These are phyloP conservation scores for Murraya paniculata DNA, from an alignment of 345 rosid genomes.

Conservation along the genomic window DNA sequence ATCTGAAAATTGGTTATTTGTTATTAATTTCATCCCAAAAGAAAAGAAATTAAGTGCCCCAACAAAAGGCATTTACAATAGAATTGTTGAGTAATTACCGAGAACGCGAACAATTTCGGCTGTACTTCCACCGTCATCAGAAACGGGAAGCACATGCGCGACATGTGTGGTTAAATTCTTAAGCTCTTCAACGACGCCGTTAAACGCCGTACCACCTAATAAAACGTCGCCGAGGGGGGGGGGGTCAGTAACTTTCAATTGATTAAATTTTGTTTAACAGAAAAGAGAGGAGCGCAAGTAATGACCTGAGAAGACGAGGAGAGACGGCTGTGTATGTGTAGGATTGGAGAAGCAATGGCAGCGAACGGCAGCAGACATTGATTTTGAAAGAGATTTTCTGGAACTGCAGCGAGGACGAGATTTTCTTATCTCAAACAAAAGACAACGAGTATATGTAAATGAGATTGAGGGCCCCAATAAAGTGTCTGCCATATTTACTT, in stretches of 20 bases:
- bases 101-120: constrained; percentile 98
- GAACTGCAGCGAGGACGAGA: not conserved
- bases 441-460: not conserved
- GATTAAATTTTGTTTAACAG: not conserved
- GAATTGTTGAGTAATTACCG: constrained; percentile 34
- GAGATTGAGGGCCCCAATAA: constrained; percentile 38
- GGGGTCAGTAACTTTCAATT: not conserved
- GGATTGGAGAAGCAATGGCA: constrained; percentile 35
- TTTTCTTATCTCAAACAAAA: constrained; percentile 14
- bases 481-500: constrained; percentile 65
- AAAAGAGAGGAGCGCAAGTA: not conserved
- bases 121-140: constrained; percentile 96
- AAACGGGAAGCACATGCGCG: constrained; percentile 91
- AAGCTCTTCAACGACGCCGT: constrained; percentile 90
- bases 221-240: not conserved
- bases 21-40: not conserved
- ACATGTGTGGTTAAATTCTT: constrained; percentile 80
- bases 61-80: not conserved
- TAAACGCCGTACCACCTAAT: constrained; percentile 89
- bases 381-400: constrained; percentile 10
- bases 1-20: not conserved
- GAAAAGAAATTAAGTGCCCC: not conserved
- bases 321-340: constrained; percentile 45
- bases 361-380: constrained; percentile 24
- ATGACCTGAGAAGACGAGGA: constrained; percentile 86